Evolutionary conservation across 345 rosid genomes (phyloP).

Genomic region (Acer negundo): DNA sequence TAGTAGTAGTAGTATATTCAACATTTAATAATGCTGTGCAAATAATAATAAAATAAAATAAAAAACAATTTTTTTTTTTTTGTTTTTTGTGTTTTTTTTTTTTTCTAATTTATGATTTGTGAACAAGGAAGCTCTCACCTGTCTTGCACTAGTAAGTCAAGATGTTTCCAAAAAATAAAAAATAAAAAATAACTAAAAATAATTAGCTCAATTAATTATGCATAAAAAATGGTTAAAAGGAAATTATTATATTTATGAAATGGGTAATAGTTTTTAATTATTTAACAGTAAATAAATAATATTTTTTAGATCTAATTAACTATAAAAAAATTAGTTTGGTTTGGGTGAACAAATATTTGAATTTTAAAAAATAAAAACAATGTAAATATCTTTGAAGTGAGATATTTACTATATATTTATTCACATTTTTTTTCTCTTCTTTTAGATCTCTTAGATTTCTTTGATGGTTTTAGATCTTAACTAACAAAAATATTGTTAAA

Average conservation of each 20-base stretch:
- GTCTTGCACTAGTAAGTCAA: neutral
- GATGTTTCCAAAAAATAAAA: neutral
- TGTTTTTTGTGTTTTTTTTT: neutral
- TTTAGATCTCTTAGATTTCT: neutral
- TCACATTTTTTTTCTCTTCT: neutral
- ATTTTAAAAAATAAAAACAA: too few species aligned
- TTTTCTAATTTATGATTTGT: neutral
- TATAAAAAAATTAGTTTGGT: neutral
- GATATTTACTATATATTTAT: neutral
- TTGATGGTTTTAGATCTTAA: neutral
- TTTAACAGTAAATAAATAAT: too few species aligned
- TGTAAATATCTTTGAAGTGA: neutral
- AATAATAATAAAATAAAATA: neutral
- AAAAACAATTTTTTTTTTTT: too few species aligned
- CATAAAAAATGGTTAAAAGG: too few species aligned
- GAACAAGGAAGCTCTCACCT: slow-evolving; percentile 9
- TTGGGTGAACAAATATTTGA: neutral
- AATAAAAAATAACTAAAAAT: too few species aligned
- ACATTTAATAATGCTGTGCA: neutral
- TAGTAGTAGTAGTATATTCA: slow-evolving; percentile 8
- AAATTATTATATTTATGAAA: too few species aligned
- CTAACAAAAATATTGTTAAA: neutral
- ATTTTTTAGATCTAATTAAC: neutral
- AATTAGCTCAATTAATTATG: neutral
- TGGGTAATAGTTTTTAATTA: too few species aligned